Base-by-base conservation (phyloP, 2,329 filamentous ascomycete species). In the Monilinia aucupariae region DNA sequence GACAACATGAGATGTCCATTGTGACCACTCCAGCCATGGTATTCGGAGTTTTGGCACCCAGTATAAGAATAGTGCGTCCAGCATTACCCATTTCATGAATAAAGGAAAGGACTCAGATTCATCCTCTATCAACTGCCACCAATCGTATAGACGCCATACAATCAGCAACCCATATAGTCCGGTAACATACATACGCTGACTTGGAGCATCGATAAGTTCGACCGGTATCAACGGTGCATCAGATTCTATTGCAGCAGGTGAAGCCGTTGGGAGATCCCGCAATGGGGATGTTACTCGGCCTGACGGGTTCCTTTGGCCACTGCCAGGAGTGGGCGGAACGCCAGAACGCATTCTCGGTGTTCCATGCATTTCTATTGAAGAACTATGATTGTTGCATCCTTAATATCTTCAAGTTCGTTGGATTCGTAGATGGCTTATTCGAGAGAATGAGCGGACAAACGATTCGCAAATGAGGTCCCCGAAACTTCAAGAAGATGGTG, bases 1-100 rank as follows among this genome's bases (percentile, higher is more conserved):
- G 27, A 92, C 77, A 39, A 83, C 79, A 86, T 86, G 43, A 84
- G 82, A 71, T 90, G 89, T 50, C 34, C 61, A 51, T 47, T 70
- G 68, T n/a, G 90, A 91, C 79, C 93, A 91, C 79, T 97, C 92
- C 64, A 99, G 81, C 96, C 94, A 99, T 64, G 94, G 94, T 82
- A 99, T 96, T 74, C 90, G 86, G 70, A 99, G 76, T 68, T 89
- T 84, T 22, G 96, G 93, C 61, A 99, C 78, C 9, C 90, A 90
- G 74, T 96, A 96, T 67, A 97, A 80, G 75, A 92, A 97, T 30
- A 88, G 76, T 65, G 90, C 89, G 77, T 99, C 94, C 67, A 99
- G 84, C 64, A 86, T 81, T 66, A 90, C 84, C 94, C 94, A 99
- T 82, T 97, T 99, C 72, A 96, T 78, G 73, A 97, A 97, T 55